These are phyloP conservation scores for Fomes fomentarius DNA, from an alignment of 1,284 basidiomycete genomes.

Conservation along the genomic window DNA sequence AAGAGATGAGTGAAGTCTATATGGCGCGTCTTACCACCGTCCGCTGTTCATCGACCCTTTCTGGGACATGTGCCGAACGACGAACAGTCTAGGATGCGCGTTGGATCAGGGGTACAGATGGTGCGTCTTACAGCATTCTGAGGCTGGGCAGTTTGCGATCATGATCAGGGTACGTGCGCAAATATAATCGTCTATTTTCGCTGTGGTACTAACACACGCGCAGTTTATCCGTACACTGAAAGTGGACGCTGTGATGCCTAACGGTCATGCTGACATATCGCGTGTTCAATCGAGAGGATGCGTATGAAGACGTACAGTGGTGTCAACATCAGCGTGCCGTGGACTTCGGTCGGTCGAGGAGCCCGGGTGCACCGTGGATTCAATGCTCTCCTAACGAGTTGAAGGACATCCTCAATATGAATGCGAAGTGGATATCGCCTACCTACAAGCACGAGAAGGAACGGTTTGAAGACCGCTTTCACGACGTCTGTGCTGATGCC, in stretches of 20 bases:
- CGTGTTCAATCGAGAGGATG: too few species aligned
- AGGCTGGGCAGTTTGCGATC: slow-evolving; percentile 29
- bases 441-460: slow-evolving; percentile 26
- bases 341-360: not conserved
- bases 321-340: too few species aligned
- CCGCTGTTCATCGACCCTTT: slow-evolving; percentile 36
- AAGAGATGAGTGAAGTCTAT: not conserved
- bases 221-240: too few species aligned
- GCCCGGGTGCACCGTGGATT: slow-evolving; percentile 9
- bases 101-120: slow-evolving; percentile 30
- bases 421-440: slow-evolving; percentile 37
- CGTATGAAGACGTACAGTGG: too few species aligned
- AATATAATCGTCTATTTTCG: not conserved
- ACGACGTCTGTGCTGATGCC: slow-evolving; percentile 33
- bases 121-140: slow-evolving; percentile 32
- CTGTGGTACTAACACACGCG: too few species aligned
- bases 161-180: slow-evolving; percentile 35
- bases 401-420: slow-evolving; percentile 36
- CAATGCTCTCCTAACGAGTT: slow-evolving; percentile 37
- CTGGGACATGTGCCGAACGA: slow-evolving; percentile 39
- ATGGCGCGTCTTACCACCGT: not conserved
- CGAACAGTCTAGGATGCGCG: slow-evolving; percentile 34
- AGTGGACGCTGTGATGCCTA: too few species aligned
- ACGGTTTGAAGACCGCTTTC: slow-evolving; percentile 30
- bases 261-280: too few species aligned